Percentiles rank a stretch among this genome's conserved stretches.
Evolutionary conservation across 163 green algal genomes (phyloP).

Genomic region (Scenedesmus sp.): DNA sequence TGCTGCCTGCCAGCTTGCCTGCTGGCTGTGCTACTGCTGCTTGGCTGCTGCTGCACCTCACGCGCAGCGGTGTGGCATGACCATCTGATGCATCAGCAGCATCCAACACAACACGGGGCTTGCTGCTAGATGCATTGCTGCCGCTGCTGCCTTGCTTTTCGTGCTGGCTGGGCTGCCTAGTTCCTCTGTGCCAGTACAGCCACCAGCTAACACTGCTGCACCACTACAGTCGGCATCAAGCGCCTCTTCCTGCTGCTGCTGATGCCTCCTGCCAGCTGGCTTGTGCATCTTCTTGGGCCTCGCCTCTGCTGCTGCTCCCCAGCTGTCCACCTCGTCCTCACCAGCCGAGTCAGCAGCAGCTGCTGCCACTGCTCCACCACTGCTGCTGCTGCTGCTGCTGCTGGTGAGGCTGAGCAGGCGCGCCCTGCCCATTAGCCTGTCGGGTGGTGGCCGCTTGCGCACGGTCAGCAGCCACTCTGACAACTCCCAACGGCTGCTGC

Average conservation of each 20-base stretch:
- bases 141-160: neutral
- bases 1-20: neutral
- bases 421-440: conserved; percentile 15
- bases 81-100: neutral
- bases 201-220: neutral
- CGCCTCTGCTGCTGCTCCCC: neutral
- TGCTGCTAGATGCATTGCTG: neutral
- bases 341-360: neutral
- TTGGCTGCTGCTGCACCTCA: conserved; percentile 6
- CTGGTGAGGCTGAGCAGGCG: conserved; percentile 12
- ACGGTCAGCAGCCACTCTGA: conserved; percentile 33
- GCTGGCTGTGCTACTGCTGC: neutral
- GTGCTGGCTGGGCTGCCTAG: neutral
- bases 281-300: neutral
- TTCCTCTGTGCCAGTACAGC: neutral
- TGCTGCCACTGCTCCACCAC: neutral
- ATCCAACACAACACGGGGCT: neutral
- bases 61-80: neutral
- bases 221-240: neutral
- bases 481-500: neutral
- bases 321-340: neutral
- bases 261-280: neutral
- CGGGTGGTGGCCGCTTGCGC: neutral
- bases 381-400: conserved; percentile 5
- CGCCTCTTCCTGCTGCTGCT: neutral